Evolutionary conservation across 352 stramenopile species (phyloP).

Genomic region (Phytophthora sansomeana): DNA sequence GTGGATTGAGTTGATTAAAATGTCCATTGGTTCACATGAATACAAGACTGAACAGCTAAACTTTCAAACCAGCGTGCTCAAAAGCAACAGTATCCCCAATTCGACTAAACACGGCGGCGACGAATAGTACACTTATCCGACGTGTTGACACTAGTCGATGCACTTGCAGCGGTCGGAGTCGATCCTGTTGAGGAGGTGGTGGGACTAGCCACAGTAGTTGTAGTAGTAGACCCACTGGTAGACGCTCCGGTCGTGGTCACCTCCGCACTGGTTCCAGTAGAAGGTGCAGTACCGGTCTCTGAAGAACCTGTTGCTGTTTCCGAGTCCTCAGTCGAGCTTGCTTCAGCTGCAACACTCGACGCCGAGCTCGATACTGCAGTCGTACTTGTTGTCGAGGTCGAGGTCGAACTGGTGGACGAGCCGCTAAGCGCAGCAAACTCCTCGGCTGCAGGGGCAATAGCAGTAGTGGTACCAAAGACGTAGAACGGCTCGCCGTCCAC

Average conservation of each 20-base stretch:
- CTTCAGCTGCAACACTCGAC: constrained; percentile 19
- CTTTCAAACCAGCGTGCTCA: neutral
- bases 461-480: too few relatives aligned
- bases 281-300: constrained; percentile 13
- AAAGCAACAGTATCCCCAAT: too few relatives aligned
- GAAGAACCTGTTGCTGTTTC: constrained; percentile 16
- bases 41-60: neutral
- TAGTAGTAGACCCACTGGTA: too few relatives aligned
- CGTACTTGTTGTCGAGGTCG: constrained; percentile 6
- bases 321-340: constrained; percentile 11
- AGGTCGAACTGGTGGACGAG: constrained; percentile 15
- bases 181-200: constrained; percentile 11
- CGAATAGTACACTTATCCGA: too few relatives aligned
- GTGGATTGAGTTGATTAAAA: too few relatives aligned
- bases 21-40: too few relatives aligned
- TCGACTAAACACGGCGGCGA: constrained; percentile 26
- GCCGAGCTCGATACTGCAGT: constrained; percentile 17
- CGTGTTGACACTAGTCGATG: constrained; percentile 19
- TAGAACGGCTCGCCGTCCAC: too few relatives aligned
- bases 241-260: too few relatives aligned
- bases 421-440: too few relatives aligned
- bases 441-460: too few relatives aligned
- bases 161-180: constrained; percentile 1
- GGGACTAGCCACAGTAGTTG: too few relatives aligned
- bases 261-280: too few relatives aligned